A percentile compares a stretch with the other conserved stretches of the same genome.
Conservation (phyloP, 345 rosid genomes). For the Bruguiera gymnorhiza region DNA sequence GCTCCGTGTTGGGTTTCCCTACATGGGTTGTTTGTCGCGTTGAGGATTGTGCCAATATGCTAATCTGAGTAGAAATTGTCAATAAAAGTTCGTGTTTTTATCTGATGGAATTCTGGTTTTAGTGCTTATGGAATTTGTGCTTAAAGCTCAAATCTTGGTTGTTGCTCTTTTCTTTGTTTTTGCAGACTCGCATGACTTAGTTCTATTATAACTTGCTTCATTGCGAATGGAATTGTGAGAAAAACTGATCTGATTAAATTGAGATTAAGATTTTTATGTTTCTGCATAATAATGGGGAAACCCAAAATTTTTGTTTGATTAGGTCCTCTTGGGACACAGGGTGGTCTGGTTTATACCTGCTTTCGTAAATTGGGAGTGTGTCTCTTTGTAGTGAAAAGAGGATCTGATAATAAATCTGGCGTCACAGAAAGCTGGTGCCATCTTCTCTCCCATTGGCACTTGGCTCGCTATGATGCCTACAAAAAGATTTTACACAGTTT, state of each 20-base stretch:
- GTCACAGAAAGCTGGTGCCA: slow-evolving; percentile 1
- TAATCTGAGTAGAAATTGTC: slow-evolving; percentile 18
- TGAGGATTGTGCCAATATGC: slow-evolving; percentile 32
- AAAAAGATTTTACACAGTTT: too few relatives aligned
- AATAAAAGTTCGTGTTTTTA: not conserved
- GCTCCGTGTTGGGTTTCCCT: slow-evolving; percentile 10
- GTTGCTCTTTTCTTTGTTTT: too few relatives aligned
- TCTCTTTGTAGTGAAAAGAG: not conserved
- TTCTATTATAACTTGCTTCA: too few relatives aligned
- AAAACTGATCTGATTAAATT: too few relatives aligned
- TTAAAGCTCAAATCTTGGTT: not conserved
- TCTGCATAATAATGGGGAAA: too few relatives aligned
- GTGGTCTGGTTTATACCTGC: not conserved
- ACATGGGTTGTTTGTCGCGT: slow-evolving; percentile 13
- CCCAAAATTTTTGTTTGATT: too few relatives aligned
- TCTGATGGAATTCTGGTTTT: not conserved
- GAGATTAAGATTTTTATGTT: too few relatives aligned
- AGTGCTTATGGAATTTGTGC: not conserved
- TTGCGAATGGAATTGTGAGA: too few relatives aligned
- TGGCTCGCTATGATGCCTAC: not conserved
- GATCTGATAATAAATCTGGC: not conserved
- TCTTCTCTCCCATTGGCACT: not conserved
- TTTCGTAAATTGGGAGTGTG: not conserved
- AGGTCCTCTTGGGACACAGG: not conserved
- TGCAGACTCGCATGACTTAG: too few relatives aligned